A percentile compares a stretch with the other conserved stretches of the same genome.
These are phyloP conservation scores for Dictyostelium brefeldianum DNA, from an alignment of 78 protist species.

Conservation along the genomic window DNA sequence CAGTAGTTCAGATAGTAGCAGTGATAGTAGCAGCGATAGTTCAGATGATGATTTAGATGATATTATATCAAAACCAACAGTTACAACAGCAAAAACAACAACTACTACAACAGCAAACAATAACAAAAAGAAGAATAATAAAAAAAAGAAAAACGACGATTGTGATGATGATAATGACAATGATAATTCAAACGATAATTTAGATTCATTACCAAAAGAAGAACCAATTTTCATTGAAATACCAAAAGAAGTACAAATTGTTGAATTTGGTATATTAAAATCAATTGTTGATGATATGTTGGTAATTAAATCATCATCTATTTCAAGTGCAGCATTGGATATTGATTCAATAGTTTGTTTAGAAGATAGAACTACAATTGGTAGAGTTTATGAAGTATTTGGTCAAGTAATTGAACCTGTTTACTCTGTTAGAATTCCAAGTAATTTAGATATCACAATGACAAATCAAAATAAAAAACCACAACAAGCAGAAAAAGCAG, in stretches of 20 bases:
- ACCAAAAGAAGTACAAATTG: conserved; percentile 17
- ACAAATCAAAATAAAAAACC: neutral
- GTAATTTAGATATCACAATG: neutral
- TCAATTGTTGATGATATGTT: conserved; percentile 44
- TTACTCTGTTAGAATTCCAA: conserved; percentile 64
- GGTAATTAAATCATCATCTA: conserved; percentile 33
- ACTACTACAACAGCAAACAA: conserved; percentile 15
- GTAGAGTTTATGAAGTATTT: conserved; percentile 68
- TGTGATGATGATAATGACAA: conserved; percentile 30
- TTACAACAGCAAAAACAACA: neutral
- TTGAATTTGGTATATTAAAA: conserved; percentile 14
- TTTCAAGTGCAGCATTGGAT: conserved; percentile 15
- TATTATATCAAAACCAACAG: conserved; percentile 17
- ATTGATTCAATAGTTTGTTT: conserved; percentile 71
- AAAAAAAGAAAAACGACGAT: conserved; percentile 48
- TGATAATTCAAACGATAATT: neutral
- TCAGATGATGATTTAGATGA: conserved; percentile 61
- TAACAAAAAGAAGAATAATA: conserved; percentile 34
- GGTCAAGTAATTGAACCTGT: conserved; percentile 54
- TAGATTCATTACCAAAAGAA: conserved; percentile 16
- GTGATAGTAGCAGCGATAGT: conserved; percentile 34
- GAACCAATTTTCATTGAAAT: conserved; percentile 10
- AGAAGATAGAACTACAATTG: conserved; percentile 51
- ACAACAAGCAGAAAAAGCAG: neutral
- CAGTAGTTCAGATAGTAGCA: conserved; percentile 13